These are phyloP conservation scores for Chamaecyparis obtusa DNA, from an alignment of 75 land plant genomes.

Conservation along the genomic window DNA sequence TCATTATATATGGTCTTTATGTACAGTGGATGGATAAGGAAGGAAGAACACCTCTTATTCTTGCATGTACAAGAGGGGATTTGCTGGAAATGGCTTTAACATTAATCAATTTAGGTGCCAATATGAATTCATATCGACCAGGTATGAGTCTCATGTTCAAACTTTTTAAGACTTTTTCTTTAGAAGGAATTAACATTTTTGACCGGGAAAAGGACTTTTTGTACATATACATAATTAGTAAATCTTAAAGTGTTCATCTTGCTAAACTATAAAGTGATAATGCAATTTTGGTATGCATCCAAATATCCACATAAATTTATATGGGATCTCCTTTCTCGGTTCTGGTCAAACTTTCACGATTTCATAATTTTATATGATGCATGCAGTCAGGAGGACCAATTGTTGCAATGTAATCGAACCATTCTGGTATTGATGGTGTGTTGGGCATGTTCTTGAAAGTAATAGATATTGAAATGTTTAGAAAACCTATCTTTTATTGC, in stretches of 20 bases:
- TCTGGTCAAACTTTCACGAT: background rate
- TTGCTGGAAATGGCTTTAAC: constrained; percentile 61
- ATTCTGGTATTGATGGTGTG: background rate
- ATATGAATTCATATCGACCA: constrained; percentile 82
- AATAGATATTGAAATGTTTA: too few relatives aligned
- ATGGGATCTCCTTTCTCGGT: background rate
- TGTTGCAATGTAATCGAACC: background rate
- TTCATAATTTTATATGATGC: background rate
- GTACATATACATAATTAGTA: background rate
- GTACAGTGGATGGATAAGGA: constrained; percentile 91
- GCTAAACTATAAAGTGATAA: background rate
- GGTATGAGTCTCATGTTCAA: constrained; percentile 39
- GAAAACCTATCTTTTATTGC: too few relatives aligned
- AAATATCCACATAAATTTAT: background rate
- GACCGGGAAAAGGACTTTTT: background rate
- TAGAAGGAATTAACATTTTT: background rate
- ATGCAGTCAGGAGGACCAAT: background rate
- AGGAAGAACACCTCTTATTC: constrained; percentile 87
- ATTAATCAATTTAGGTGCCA: constrained; percentile 81
- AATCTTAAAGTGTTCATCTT: background rate
- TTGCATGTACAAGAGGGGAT: constrained; percentile 73
- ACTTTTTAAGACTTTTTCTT: background rate
- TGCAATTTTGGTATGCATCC: background rate
- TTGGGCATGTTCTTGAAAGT: background rate
- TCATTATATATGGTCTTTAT: background rate